Base-by-base conservation (phyloP, 2,329 filamentous ascomycete species). In the Cadophora sp. region DNA sequence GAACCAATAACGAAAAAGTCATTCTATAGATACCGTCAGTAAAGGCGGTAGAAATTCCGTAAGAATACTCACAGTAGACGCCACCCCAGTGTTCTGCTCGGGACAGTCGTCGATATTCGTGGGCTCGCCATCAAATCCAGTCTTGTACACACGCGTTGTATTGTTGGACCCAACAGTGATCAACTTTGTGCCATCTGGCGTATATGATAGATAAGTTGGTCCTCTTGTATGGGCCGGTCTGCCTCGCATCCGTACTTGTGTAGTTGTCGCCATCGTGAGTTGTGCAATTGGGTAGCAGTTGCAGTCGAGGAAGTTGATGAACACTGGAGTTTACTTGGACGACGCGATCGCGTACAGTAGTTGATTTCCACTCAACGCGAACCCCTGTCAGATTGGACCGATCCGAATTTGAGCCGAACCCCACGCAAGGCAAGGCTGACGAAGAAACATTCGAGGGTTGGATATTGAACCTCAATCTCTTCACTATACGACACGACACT, bases 91-190 rank as follows among this genome's bases (percentile, higher is more conserved):
- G 76, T 97, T 97, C 71, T 92, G 91, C 73, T 97, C 95, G 68
- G 91, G 91, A 64, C 91, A 93, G 71, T 97, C 93, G 77, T 98
- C 95, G 65, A 99, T 91, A 66, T 95, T 97, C 66, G 87, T 89
- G 11, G 96, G 96, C 78, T 99, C 96, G 73, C 94, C 94, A 81
- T 97, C 92, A 47, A 91, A 96, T 68, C 93, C 93, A 16, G 94
- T 96, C 72, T 91, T 92, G 82, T 97, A 99, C 59, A 98, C 87
- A 59, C 96, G 92, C 75, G 97, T 94, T 8, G 93, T 93, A 76
- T 96, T 96, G 81, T 98, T 97, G 67, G 93, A 91, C 71, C 96
- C 96, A 68, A 94, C 94, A 13, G 96, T 98, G 72, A 98, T 88
- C 66, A 99, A 85, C 74, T 91, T 92, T 73, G 86, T 87, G 69